A percentile compares a stretch with the other conserved stretches of the same genome.
phyloP scores from a whole-genome alignment of 192 early-diverging fungal species.

The Obelidium mucronatum region DNA sequence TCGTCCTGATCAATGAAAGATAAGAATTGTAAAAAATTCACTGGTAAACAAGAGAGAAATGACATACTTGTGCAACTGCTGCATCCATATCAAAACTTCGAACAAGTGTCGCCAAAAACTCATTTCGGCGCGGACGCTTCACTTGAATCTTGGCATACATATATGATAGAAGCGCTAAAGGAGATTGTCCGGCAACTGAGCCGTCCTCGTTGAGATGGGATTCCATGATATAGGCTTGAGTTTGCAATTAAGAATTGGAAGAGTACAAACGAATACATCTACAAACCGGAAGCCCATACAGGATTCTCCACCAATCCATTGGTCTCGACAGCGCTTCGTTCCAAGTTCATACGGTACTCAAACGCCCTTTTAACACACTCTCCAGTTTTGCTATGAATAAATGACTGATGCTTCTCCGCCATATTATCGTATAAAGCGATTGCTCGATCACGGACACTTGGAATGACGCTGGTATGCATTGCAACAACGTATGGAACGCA shows the following conservation, averaged over 20 bases:
- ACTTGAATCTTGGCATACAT: constrained; percentile 75
- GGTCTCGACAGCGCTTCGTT: neutral
- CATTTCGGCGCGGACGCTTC: constrained; percentile 74
- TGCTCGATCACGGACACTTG: constrained; percentile 71
- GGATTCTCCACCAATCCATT: neutral
- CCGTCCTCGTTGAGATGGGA: neutral
- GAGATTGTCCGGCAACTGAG: neutral
- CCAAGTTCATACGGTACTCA: constrained; percentile 66
- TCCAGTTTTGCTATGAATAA: constrained; percentile 84
- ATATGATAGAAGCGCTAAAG: constrained; percentile 63
- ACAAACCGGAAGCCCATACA: constrained; percentile 33
- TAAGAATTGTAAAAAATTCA: too few species aligned
- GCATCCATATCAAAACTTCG: constrained; percentile 73
- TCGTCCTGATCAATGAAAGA: constrained; percentile 45
- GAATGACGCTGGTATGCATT: constrained; percentile 75
- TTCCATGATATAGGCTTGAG: neutral
- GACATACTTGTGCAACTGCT: neutral
- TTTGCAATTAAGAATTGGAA: too few species aligned
- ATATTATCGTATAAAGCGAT: constrained; percentile 76
- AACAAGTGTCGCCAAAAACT: constrained; percentile 73
- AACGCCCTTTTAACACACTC: constrained; percentile 80
- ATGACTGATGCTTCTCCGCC: constrained; percentile 84
- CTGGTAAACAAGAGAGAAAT: neutral
- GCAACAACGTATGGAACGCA: constrained; percentile 91
- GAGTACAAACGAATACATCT: too few species aligned